Evolutionary conservation across 1,139 yeast genomes (phyloP), one percentile per base, ranked within the genome.

Genomic region (Suhomyces atakaporum): DNA sequence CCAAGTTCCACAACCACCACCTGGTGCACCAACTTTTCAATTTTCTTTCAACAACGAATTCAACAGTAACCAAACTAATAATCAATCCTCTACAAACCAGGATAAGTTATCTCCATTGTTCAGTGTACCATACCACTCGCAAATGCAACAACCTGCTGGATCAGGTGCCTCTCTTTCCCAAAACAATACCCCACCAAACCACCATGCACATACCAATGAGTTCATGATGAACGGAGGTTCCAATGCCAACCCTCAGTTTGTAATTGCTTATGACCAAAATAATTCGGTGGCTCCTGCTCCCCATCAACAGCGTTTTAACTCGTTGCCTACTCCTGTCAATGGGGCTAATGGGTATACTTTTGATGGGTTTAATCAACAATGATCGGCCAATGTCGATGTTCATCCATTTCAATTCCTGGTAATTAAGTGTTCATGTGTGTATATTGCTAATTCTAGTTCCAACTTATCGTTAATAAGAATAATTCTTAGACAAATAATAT

Each of bases 51-150:
- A 44, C 34, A 50, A 50, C 36, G 60, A 54, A n/a, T 39, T 46
- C 27, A 32, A 36, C 25, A 27, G 35, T 25, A 27, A 40, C 15
- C 25, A 33, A 13, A 23, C 23, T 30, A 36, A 19, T 33, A 26
- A 19, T 38, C 20, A 18, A 18, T 32, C 31, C 40, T 38, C 23
- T 35, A 35, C 10, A 39, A 42, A 23, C 27, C 60, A 55, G 25
- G 65, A 60, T 32, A 59, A 57, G 41, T 52, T 58, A 32, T 54
- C 61, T 40, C 64, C 65, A 3, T 53, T 60, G 28, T 46, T 58
- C 22, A 52, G 47, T 27, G 47, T 50, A 14, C 59, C 61, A 11
- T 38, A 35, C 38, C 51, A 47, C 33, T 38, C 36, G 23, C 41
- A 40, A 27, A 29, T 20, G 26, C 42, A 36, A 37, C 42, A 35